Evolutionary conservation across 495 filamentous ascomycete species (phyloP).

Genomic region (Annulohypoxylon nitens): DNA sequence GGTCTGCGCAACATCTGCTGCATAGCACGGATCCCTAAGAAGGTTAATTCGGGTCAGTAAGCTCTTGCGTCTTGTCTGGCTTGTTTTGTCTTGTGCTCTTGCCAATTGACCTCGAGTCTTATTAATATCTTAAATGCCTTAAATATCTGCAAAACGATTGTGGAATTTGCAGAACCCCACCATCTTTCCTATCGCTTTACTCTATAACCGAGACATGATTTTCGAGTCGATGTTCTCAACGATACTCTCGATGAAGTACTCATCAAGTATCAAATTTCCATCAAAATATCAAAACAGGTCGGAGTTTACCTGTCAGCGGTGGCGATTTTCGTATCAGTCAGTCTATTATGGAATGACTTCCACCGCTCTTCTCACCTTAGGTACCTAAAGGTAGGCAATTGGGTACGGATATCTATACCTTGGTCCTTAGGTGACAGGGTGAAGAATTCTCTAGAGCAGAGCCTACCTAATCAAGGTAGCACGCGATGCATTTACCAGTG

Average conservation of each 20-base stretch:
- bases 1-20: slow-evolving; percentile 39
- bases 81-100: background rate
- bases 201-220: background rate
- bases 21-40: slow-evolving; percentile 2
- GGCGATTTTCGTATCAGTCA: background rate
- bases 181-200: slow-evolving; percentile 4
- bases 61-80: too few relatives aligned
- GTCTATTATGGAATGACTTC: background rate
- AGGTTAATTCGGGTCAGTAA: background rate
- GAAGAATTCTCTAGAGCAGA: background rate
- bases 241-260: slow-evolving; percentile 34
- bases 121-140: slow-evolving; percentile 8
- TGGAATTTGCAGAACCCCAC: slow-evolving; percentile 16
- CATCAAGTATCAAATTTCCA: background rate
- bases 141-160: background rate
- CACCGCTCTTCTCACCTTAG: background rate
- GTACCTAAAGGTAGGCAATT: background rate
- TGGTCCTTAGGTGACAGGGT: background rate
- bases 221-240: slow-evolving; percentile 20
- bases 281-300: background rate
- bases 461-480: slow-evolving; percentile 27
- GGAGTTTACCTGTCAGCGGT: background rate
- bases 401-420: background rate
- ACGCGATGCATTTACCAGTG: slow-evolving; percentile 26
- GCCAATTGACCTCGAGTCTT: slow-evolving; percentile 20